These are phyloP conservation scores for Suhomyces emberorum DNA, from an alignment of 805 yeast genomes.

Conservation along the genomic window DNA sequence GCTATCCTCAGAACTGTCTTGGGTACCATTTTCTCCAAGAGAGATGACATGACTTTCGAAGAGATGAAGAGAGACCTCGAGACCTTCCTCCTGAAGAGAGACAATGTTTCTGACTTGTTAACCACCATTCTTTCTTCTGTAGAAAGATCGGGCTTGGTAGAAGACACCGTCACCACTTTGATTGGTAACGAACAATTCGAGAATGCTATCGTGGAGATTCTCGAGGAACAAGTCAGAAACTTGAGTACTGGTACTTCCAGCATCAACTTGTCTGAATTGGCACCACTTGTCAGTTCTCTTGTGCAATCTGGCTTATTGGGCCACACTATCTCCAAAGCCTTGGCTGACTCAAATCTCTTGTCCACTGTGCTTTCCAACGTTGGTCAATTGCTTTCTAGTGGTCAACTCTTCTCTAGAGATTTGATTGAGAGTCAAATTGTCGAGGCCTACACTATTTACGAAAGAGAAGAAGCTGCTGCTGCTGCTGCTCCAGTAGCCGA, in stretches of 20 bases:
- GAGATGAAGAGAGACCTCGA: background rate
- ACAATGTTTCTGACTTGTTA: slow-evolving; percentile 28
- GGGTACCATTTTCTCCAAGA: slow-evolving; percentile 8
- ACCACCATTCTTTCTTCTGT: slow-evolving; percentile 26
- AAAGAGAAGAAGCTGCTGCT: background rate
- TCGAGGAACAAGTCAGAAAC: slow-evolving; percentile 22
- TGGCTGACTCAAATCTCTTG: slow-evolving; percentile 19
- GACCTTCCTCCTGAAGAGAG: slow-evolving; percentile 16
- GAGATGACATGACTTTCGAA: slow-evolving; percentile 4
- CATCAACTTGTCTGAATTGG: slow-evolving; percentile 16
- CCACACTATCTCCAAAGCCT: slow-evolving; percentile 20
- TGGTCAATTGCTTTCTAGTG: slow-evolving; percentile 17
- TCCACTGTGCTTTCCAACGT: slow-evolving; percentile 21
- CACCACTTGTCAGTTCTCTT: slow-evolving; percentile 17
- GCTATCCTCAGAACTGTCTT: slow-evolving; percentile 11
- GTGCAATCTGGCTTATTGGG: slow-evolving; percentile 23
- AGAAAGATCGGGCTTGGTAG: slow-evolving; percentile 25
- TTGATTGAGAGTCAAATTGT: slow-evolving; percentile 3
- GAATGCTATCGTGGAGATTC: slow-evolving; percentile 18
- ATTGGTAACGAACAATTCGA: slow-evolving; percentile 24
- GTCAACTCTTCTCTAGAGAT: slow-evolving; percentile 10
- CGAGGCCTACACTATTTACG: slow-evolving; percentile 1
- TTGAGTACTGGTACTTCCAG: slow-evolving; percentile 14
- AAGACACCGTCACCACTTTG: slow-evolving; percentile 20
- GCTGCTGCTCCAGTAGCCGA: too few species aligned